Evolutionary conservation across 768 basidiomycete species (phyloP), one percentile per base, ranked within the genome.

Genomic region (Calocybe gangraenosa): DNA sequence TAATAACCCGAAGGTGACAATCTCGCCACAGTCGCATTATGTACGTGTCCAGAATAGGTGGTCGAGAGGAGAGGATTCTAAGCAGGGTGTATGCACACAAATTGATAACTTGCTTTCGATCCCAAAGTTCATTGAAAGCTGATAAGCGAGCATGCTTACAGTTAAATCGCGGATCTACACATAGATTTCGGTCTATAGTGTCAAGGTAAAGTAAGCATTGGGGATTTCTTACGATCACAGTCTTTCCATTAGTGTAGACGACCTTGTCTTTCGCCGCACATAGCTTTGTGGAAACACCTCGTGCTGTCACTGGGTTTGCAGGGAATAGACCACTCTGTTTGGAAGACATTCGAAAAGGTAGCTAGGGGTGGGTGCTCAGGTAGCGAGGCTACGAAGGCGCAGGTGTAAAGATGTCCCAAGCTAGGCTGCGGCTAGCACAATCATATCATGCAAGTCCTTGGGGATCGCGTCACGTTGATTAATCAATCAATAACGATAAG

Each of bases 1-100:
- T 97, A 98, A 66, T 84, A 96, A 20, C 95, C 94, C 1, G 91
- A 88, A 0, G 93, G 94, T 2, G 92, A 92, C 56, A 96, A 79
- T 30, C 90, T 81, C 11, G 95, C 94, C 14, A 94, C 89, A 1
- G 90, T 93, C 6, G 91, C 76, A 44, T 84, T 83, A 53, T 92
- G 83, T 3, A 83, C 77, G 64, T 96, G 93, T 21, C 87, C 87
- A 35, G 79, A 72, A 59, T 94, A 92, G 18, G 82, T 72, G 10
- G 71, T 71, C 10, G 82, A 76, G 4, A 78, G 65, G 2, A 71
- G 67, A 10, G 84, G 78, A 59, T 88, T 81, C 93, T 92, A 53
- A 44, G 35, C n/a, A n/a, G n/a, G n/a, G n/a, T n/a, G n/a, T n/a
- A n/a, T n/a, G 37, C 46, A 40, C 15, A 34, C 43, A 18, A 14